Conservation (phyloP, 805 yeast species). For the Ogataea neopini region DNA sequence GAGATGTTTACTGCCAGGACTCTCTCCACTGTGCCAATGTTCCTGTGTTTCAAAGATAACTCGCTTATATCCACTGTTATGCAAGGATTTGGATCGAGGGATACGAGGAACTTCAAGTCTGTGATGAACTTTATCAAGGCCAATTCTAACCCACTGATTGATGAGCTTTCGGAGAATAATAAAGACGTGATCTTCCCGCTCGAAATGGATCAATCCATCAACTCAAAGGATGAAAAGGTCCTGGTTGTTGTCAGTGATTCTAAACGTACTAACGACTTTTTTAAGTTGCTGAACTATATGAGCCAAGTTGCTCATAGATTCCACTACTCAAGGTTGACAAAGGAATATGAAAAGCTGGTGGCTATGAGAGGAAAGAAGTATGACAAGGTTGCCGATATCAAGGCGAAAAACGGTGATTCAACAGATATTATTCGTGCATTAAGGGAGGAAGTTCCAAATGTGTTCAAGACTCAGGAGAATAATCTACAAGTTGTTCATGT, state of each 20-base stretch:
- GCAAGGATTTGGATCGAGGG: conserved; percentile 64
- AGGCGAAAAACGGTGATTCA: conserved; percentile 43
- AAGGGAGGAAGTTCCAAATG: conserved; percentile 52
- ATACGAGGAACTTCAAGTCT: conserved; percentile 51
- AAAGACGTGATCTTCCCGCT: conserved; percentile 40
- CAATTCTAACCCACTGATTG: conserved; percentile 52
- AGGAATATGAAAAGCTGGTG: conserved; percentile 39
- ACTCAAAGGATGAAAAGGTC: conserved; percentile 44
- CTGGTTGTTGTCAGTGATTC: conserved; percentile 51
- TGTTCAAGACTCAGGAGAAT: conserved; percentile 31
- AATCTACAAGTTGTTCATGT: conserved; percentile 46
- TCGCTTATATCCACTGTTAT: conserved; percentile 51
- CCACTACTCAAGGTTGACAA: conserved; percentile 37
- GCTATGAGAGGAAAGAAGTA: conserved; percentile 39
- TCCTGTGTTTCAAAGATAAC: conserved; percentile 60
- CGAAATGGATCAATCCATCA: conserved; percentile 19
- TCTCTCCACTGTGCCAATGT: conserved; percentile 60
- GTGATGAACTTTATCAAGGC: conserved; percentile 52
- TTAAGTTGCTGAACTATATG: conserved; percentile 28
- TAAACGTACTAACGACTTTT: conserved; percentile 30
- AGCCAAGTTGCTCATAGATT: conserved; percentile 50
- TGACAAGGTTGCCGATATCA: conserved; percentile 44
- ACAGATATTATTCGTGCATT: conserved; percentile 47
- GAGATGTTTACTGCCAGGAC: conserved; percentile 52
- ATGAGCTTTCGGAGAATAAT: conserved; percentile 48